Evolutionary conservation across 345 rosid species (phyloP).

Genomic region (Capsella bursapastoris): DNA sequence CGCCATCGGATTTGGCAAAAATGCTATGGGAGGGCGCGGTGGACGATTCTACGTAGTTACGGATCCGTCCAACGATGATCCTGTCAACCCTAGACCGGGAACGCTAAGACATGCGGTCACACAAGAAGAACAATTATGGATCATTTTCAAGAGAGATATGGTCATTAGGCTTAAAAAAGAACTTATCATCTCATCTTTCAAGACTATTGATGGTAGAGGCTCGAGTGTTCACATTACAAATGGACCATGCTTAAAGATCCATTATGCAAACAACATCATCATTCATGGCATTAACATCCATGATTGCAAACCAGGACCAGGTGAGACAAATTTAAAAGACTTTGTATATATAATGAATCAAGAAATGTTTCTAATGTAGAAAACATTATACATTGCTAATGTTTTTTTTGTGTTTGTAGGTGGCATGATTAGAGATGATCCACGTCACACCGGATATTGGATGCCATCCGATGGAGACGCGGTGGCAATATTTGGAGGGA

Average conservation of each 20-base stretch:
- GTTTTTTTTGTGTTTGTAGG: constrained; percentile 14
- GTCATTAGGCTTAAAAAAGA: constrained; percentile 65
- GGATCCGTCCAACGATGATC: constrained; percentile 58
- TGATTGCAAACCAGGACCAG: constrained; percentile 62
- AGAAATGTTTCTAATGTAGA: no score
- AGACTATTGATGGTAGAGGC: constrained; percentile 85
- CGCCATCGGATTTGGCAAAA: constrained; percentile 77
- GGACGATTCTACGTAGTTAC: constrained; percentile 73
- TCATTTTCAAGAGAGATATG: constrained; percentile 78
- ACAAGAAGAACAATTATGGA: constrained; percentile 81
- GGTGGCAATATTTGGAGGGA: constrained; percentile 57
- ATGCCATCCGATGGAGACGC: constrained; percentile 70
- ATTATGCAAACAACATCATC: constrained; percentile 64
- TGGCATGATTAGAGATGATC: constrained; percentile 60
- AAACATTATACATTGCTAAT: constrained; percentile 4
- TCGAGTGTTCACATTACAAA: constrained; percentile 71
- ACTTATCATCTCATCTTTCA: constrained; percentile 67
- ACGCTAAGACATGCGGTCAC: constrained; percentile 73
- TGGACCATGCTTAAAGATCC: constrained; percentile 81
- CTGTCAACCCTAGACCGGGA: constrained; percentile 68
- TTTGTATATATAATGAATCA: no score
- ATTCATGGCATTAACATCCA: constrained; percentile 76
- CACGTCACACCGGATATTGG: constrained; percentile 65
- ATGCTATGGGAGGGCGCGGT: constrained; percentile 68
- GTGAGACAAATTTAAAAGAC: not conserved